Evolutionary conservation across 345 rosid genomes (phyloP), one percentile per base, ranked within the genome.

Genomic region (Balakata baccata): DNA sequence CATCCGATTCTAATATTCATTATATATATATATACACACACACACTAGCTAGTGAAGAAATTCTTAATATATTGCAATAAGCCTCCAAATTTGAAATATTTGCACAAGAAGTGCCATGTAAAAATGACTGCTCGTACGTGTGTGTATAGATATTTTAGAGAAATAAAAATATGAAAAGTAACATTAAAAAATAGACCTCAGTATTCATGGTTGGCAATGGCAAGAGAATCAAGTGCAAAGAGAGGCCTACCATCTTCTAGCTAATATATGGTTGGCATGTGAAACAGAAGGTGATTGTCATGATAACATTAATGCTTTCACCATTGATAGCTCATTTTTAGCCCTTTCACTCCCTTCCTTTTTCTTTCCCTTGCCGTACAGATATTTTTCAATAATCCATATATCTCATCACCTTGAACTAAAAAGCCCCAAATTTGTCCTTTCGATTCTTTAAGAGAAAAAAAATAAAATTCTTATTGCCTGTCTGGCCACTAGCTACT

Each of bases 231-330:
- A 17, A 17, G 29, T 14, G 49, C 20, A 20, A 43, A 25, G 14
- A 45, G 12, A 47, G 74, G 18, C 74, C 56, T 57, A 60, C 66
- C 22, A 57, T 14, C 53, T 57, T 22, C 73, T 18, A 56, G 51
- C 45, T 23, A 6, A 12, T 52, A 52, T n/a, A 39, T 22, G 74
- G 43, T 46, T 5, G 58, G 58, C 66, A 71, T 47, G 58, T 25
- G 66, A 49, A 53, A n/a, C 3, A 7, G 66, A 47, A 46, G 54
- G 17, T 16, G 50, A 71, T 46, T 14, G 58, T 71, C 43, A 60
- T 59, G 45, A 59, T 46, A 29, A 7, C 17, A 6, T 29, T 66
- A 23, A 50, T 37, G n/a, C n/a, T 59, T 16, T 16, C 47, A 22
- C 73, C 12, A 56, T 57, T 56, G 12, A 47, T 2, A 50, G 17